These are phyloP conservation scores for Rhodotorula sphaerocarpa DNA, from an alignment of 768 basidiomycete species.

Conservation along the genomic window DNA sequence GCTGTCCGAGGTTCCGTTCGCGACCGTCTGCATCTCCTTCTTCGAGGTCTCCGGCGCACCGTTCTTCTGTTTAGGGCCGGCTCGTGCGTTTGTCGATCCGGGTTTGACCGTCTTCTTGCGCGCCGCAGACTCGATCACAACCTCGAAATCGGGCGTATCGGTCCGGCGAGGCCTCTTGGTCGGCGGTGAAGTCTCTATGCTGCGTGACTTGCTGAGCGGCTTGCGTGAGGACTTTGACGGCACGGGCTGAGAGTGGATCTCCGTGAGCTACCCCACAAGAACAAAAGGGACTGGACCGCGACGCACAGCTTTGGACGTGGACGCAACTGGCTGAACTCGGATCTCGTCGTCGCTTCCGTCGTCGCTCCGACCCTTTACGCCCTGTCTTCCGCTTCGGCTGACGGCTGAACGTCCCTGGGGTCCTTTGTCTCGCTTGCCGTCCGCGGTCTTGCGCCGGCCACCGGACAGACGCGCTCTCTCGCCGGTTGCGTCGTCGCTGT, in stretches of 20 bases:
- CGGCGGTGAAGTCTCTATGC: not conserved
- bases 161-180: not conserved
- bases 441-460: no score
- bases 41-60: no score
- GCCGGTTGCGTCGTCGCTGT: not conserved
- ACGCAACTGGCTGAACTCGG: not conserved
- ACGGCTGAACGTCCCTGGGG: no score
- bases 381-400: no score
- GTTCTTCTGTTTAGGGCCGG: no score
- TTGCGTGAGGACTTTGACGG: not conserved
- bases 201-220: not conserved
- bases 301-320: not conserved
- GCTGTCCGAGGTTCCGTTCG: not conserved
- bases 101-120: not conserved
- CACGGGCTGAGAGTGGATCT: no score
- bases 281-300: no score
- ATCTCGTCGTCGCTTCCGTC: not conserved
- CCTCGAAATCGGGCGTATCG: conserved; percentile 8
- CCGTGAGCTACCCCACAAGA: no score
- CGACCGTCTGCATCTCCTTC: not conserved
- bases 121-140: not conserved
- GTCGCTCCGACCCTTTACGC: no score
- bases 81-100: no score
- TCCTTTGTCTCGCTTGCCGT: no score
- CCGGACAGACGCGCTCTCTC: no score